These are phyloP conservation scores for Fistulifera solaris DNA, from an alignment of 108 stramenopile species.

Conservation along the genomic window DNA sequence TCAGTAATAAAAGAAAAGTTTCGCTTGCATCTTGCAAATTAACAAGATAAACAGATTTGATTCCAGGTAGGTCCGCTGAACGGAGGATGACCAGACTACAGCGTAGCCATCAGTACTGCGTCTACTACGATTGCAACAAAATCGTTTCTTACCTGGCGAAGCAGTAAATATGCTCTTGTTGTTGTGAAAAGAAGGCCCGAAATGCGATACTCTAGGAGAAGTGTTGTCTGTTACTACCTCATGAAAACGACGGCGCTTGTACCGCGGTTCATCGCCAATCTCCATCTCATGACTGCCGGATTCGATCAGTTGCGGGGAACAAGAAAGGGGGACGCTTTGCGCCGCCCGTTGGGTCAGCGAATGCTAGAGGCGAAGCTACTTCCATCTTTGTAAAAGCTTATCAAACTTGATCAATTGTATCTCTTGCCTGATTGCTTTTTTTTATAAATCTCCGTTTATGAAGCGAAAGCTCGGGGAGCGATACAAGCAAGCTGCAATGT, in stretches of 20 bases:
- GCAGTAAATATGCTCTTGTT: conserved; percentile 1
- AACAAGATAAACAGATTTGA: neutral
- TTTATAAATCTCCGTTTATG: no score
- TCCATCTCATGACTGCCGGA: conserved; percentile 11
- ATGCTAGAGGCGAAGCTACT: conserved; percentile 61
- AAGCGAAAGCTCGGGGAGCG: no score
- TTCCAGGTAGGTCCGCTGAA: neutral
- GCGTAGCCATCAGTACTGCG: conserved; percentile 1
- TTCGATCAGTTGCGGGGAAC: conserved; percentile 37
- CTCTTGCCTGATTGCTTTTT: no score
- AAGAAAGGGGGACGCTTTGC: conserved; percentile 51
- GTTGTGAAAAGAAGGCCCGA: conserved; percentile 3
- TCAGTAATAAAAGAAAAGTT: no score
- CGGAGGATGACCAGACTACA: conserved; percentile 2
- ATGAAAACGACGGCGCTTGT: conserved; percentile 1
- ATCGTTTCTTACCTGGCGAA: neutral
- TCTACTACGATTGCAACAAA: neutral
- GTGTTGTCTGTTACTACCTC: neutral
- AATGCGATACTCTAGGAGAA: conserved; percentile 1
- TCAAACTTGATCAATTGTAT: no score
- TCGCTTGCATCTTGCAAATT: no score
- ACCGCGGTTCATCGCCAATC: conserved; percentile 3
- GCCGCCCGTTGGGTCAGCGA: conserved; percentile 27
- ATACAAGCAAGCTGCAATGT: no score
- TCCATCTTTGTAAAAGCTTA: conserved; percentile 33